A percentile compares a stretch with the other conserved stretches of the same genome.
phyloP scores from a whole-genome alignment of 768 basidiomycete genomes.

The Macrolepiota albuminosa region DNA sequence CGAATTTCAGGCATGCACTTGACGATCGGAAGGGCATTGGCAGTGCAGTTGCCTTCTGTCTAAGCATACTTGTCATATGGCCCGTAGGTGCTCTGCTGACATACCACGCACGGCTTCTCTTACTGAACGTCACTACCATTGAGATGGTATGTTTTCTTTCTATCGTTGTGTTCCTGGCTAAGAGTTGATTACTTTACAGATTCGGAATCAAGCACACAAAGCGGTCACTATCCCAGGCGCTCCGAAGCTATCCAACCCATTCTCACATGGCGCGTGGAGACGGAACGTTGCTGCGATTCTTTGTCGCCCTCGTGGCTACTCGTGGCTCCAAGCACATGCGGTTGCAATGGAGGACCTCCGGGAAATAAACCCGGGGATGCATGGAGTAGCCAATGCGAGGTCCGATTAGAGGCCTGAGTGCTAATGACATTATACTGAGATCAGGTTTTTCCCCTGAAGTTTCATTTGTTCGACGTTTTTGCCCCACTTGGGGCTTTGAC shows the following conservation, averaged over 20 bases:
- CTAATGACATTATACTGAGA: background rate
- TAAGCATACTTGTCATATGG: conserved; percentile 74
- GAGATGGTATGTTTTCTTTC: conserved; percentile 64
- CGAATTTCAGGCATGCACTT: conserved; percentile 43
- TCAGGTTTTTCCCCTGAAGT: background rate
- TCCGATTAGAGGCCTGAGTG: background rate
- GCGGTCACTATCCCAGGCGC: conserved; percentile 53
- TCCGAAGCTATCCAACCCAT: conserved; percentile 72
- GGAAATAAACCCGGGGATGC: conserved; percentile 63
- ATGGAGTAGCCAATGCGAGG: conserved; percentile 6
- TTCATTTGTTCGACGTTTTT: background rate
- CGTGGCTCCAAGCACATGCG: conserved; percentile 68
- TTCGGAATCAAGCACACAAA: conserved; percentile 82
- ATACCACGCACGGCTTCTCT: conserved; percentile 84
- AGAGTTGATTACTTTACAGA: conserved; percentile 36
- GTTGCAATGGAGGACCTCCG: conserved; percentile 69
- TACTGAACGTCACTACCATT: conserved; percentile 92
- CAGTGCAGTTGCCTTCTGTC: conserved; percentile 74
- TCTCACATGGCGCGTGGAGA: conserved; percentile 74
- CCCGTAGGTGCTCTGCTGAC: conserved; percentile 73
- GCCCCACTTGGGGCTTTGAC: background rate
- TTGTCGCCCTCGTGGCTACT: conserved; percentile 75
- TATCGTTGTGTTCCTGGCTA: background rate
- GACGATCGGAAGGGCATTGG: conserved; percentile 49
- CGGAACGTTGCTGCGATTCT: conserved; percentile 72